Evolutionary conservation across 495 filamentous ascomycete genomes (phyloP).

Genomic region (Usnea hakonensis): DNA sequence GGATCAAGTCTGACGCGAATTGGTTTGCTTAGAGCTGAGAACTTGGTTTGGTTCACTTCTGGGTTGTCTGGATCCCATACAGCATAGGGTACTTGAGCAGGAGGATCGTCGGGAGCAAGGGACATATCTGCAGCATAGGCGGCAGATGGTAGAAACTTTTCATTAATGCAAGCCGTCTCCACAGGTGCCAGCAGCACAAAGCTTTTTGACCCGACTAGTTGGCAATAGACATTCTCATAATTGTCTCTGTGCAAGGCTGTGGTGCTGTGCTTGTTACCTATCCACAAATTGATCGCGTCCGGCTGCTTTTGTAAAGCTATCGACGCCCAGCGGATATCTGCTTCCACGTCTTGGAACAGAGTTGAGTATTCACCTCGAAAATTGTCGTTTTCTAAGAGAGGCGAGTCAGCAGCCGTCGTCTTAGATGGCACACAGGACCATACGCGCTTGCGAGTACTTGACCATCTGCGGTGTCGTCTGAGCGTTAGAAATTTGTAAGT

Average conservation of each 20-base stretch:
- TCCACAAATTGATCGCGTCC: conserved; percentile 63
- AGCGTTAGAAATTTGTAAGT: not conserved
- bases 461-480: conserved; percentile 12
- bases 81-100: conserved; percentile 50
- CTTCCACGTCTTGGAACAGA: conserved; percentile 48
- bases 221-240: conserved; percentile 76
- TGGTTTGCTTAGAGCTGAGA: conserved; percentile 46
- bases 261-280: conserved; percentile 56
- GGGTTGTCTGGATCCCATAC: conserved; percentile 64
- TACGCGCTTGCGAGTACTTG: conserved; percentile 45
- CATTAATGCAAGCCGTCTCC: conserved; percentile 55
- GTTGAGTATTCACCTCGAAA: conserved; percentile 56
- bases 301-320: conserved; percentile 53
- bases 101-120: conserved; percentile 31
- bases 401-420: not conserved
- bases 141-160: conserved; percentile 42
- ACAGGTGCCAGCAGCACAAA: conserved; percentile 63
- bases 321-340: conserved; percentile 55
- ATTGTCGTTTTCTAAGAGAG: conserved; percentile 60
- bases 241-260: conserved; percentile 70
- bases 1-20: conserved; percentile 52
- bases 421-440: not conserved
- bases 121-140: conserved; percentile 39
- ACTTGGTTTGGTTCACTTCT: conserved; percentile 38
- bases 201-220: conserved; percentile 58